Evolutionary conservation across 257 asterid genomes (phyloP), one percentile per base, ranked within the genome.

Genomic region (Haberlea rhodopensis): DNA sequence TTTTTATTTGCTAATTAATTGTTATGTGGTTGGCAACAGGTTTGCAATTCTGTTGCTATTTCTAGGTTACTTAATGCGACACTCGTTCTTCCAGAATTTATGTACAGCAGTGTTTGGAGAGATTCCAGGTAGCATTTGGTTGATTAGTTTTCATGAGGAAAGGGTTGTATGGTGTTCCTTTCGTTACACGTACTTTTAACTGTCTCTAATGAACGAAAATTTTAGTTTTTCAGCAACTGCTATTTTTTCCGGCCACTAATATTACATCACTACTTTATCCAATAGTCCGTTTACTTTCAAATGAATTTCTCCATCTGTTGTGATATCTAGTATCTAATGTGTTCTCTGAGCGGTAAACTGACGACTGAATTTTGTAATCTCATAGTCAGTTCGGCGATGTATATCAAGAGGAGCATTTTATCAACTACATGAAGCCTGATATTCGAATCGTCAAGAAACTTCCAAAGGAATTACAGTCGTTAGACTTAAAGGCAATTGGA

Each of bases 331-430:
- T 57, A 51, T 71, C 55, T 60, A 63, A 16, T n/a, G n/a, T 74
- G 54, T 63, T 74, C 68, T 63, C 53, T 69, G 77, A 74, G 48
- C 53, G 45, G 80, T 67, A 77, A 49, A 72, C 71, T 85, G 81
- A 81, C 70, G 65, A 76, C 65, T 57, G 53, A 67, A 59, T 76
- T 81, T 71, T 82, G 70, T 73, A 69, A 71, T 79, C 83, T 88
- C 91, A 75, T 87, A 94, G 99, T 79, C 97, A 94, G 90, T 94
- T 94, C 71, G 89, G 95, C 89, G 87, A 94, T 80, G 90, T 94
- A 80, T 94, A 94, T 79, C 89, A 90, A 87, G 96, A 87, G 84
- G 95, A 84, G 62, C 81, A 87, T 82, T 90, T 94, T 78, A 94
- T 94, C 73, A 63, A 83, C 87, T 90, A 83, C 87, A 66, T 94